Base-by-base conservation (phyloP, 176 grass and related monocot genomes). In the Carex myosuroides region DNA sequence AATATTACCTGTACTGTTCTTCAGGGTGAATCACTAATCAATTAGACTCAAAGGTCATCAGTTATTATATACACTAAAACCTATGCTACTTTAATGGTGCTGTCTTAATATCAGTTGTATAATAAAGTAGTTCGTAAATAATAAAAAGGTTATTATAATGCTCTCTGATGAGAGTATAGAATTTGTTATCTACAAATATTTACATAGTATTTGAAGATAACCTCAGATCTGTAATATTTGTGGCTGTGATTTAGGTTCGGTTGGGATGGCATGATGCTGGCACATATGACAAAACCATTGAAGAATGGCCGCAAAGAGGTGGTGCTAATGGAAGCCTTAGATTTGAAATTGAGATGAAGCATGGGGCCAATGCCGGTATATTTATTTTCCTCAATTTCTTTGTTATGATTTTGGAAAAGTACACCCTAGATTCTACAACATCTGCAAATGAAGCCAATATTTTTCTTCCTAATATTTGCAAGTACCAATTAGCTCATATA, bases 201-300 rank as follows among this genome's bases (percentile, higher is more conserved):
- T 68, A 61, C 3, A 81, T 60, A 37, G 21, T 65, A 2, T 35
- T 66, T 0, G 24, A 84, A 20, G 57, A 79, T 61, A 68, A 78
- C 44, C 7, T 46, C 13, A 57, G 50, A 82, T 26, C 59, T 87
- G 39, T 76, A 14, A 76, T 41, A 70, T 53, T 56, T 55, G 59
- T 85, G 12, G 29, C n/a, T n/a, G 48, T 79, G 74, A 70, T 72
- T 89, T 83, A 94, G 94, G 94, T 97, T 81, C 91, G 94, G 21
- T 81, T 97, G 42, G 94, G 94, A 35, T 97, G 94, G 94, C 94
- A 97, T 59, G 94, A 97, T 42, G 60, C 94, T 84, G 94, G 94
- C 5, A 97, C 94, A 14, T 94, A 90, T 32, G 91, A 97, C 55
- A 97, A 94, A 87, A 97, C 89, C 85, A 97, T 97, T 73, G 24